Conservation (phyloP, 345 rosid genomes). For the Citrus australasica region DNA sequence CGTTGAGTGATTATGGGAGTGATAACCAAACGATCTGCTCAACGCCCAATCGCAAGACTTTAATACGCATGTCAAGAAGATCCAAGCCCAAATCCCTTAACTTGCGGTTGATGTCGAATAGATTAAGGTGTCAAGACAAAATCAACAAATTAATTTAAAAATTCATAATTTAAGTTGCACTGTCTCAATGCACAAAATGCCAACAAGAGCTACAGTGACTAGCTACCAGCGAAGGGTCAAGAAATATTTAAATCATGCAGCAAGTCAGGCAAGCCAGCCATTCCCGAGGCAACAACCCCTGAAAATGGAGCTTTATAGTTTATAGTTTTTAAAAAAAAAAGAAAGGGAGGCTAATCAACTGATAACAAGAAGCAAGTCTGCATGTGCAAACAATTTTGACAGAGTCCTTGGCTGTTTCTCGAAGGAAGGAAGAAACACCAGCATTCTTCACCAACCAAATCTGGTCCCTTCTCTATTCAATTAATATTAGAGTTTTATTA, state of each 20-base stretch:
- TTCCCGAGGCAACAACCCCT: constrained; percentile 6
- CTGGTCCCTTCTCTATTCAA: not conserved
- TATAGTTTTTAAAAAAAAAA: no score
- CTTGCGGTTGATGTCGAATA: constrained; percentile 3
- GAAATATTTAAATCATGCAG: not conserved
- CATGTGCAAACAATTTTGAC: constrained; percentile 1
- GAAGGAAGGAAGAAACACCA: not conserved
- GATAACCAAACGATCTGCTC: no score
- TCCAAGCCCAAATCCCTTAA: constrained; percentile 13
- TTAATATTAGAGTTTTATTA: not conserved
- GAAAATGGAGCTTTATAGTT: not conserved
- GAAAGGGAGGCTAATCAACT: not conserved
- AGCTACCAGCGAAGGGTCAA: no score
- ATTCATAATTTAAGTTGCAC: not conserved
- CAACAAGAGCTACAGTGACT: no score
- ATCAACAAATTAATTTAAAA: not conserved
- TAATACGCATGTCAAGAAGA: not conserved
- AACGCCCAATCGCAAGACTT: not conserved
- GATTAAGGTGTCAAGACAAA: not conserved
- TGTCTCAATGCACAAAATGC: not conserved
- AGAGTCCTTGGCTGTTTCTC: not conserved
- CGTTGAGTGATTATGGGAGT: not conserved
- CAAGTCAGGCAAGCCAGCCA: not conserved
- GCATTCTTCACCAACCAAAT: constrained; percentile 5
- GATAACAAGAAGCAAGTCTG: not conserved